These are phyloP conservation scores for Priceomyces haplophilus DNA, from an alignment of 805 yeast genomes.

Conservation along the genomic window DNA sequence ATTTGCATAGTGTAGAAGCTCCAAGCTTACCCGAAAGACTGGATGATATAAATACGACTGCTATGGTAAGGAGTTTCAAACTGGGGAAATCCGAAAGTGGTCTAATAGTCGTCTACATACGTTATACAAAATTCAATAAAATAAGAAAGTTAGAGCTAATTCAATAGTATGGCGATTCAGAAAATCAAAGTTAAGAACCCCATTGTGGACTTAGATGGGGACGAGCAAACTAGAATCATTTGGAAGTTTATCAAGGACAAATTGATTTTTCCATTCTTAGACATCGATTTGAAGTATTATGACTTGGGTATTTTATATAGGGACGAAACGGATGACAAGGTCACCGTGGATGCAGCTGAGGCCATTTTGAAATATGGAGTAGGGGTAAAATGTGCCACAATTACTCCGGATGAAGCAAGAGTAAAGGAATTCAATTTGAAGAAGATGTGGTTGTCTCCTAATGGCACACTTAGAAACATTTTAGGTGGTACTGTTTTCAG, in stretches of 20 bases:
- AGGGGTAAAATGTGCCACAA: conserved; percentile 96
- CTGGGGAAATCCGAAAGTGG: not conserved
- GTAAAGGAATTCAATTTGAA: conserved; percentile 87
- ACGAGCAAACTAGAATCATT: conserved; percentile 95
- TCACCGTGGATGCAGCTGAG: conserved; percentile 83
- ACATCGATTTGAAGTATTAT: conserved; percentile 86
- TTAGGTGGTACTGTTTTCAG: conserved; percentile 96
- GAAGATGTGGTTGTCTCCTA: conserved; percentile 97
- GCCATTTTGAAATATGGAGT: conserved; percentile 88
- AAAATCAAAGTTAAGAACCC: conserved; percentile 84
- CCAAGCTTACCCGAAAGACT: conserved; percentile 1
- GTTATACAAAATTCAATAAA: not conserved
- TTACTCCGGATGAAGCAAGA: conserved; percentile 97
- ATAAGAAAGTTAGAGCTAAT: too few relatives aligned
- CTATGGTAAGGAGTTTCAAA: not conserved
- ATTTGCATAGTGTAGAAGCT: not conserved
- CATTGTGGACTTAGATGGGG: conserved; percentile 96
- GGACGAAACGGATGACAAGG: conserved; percentile 83
- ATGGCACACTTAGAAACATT: conserved; percentile 94
- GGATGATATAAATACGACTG: not conserved
- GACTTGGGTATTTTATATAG: conserved; percentile 85
- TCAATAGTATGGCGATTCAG: conserved; percentile 8
- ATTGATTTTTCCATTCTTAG: conserved; percentile 79
- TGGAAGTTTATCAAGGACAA: conserved; percentile 89
- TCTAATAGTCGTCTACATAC: not conserved